A percentile compares a stretch with the other conserved stretches of the same genome.
Evolutionary conservation across 2,329 filamentous ascomycete species (phyloP).

Genomic region (Alternaria burnsii): DNA sequence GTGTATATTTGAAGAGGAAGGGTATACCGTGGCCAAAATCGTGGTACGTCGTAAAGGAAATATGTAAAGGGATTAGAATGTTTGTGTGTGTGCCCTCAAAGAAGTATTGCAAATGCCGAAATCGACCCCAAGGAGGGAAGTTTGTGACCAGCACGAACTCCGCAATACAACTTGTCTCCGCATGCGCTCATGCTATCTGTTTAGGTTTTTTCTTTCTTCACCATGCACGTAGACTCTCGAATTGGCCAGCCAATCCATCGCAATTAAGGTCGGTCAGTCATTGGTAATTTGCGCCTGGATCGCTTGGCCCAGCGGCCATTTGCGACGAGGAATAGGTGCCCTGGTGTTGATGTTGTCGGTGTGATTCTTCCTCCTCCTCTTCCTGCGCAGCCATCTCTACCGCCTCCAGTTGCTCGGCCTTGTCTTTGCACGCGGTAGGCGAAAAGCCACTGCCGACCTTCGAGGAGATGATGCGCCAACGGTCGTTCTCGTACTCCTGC

Average conservation of each 20-base stretch:
- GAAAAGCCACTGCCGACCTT: constrained; percentile 93
- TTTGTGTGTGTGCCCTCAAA: constrained; percentile 22
- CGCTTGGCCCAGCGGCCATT: constrained; percentile 41
- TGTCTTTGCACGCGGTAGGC: constrained; percentile 84
- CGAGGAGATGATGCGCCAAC: constrained; percentile 89
- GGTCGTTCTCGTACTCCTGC: constrained; percentile 87
- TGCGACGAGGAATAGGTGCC: constrained; percentile 45
- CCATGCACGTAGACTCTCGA: constrained; percentile 39
- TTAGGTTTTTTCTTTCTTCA: constrained; percentile 21
- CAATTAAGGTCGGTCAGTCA: constrained; percentile 44
- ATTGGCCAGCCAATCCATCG: constrained; percentile 26
- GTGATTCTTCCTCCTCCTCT: constrained; percentile 30
- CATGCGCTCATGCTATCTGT: constrained; percentile 13
- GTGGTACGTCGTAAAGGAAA: constrained; percentile 42
- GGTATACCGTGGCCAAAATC: constrained; percentile 38
- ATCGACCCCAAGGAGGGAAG: constrained; percentile 2
- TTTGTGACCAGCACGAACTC: constrained; percentile 47
- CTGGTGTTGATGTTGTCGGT: constrained; percentile 34
- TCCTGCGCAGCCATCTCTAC: constrained; percentile 38
- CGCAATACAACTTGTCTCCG: constrained; percentile 11
- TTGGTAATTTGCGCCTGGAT: constrained; percentile 44
- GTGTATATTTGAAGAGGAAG: constrained; percentile 31
- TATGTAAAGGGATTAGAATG: constrained; percentile 38
- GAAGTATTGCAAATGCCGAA: constrained; percentile 17
- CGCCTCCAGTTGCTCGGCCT: constrained; percentile 68